Base-by-base conservation (phyloP, 139 green algal species). In the Haematococcus sp. region DNA sequence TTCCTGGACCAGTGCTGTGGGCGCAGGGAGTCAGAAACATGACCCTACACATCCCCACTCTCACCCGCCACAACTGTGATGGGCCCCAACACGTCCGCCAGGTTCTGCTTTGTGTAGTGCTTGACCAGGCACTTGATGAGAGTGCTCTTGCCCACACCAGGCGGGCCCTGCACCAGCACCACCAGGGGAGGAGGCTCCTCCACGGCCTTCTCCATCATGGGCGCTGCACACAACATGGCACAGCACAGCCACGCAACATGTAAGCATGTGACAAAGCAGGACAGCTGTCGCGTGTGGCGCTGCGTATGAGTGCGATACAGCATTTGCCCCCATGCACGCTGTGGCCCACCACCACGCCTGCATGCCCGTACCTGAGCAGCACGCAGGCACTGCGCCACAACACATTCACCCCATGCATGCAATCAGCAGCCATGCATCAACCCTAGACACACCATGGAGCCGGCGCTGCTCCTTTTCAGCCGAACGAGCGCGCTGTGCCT, bases 141-240 rank as follows among this genome's bases (percentile, higher is more conserved):
- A 0, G 90, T 97, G 30, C 85, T 94, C 79, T 99, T 99, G 58
- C 96, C 96, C 17, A 94, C 85, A 75, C 80, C 61, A 0, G 92
- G 93, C 1, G 95, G 95, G 0, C 95, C 95, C 28, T 99, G 96
- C 22, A 99, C 95, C 15, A 98, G 83, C 55, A 99, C 91, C 22
- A 97, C 85, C 54, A 97, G 91, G 2, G 96, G 93, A 15, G 95
- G 91, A n/a, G 94, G 88, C 81, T 98, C 95, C 30, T 92, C 84
- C 0, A 59, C 52, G 0, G 55, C 80, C 60, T 69, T 81, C 46
- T 97, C 92, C 46, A 90, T 68, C 28, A 92, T 51, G 1, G 92
- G 91, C 5, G 89, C 91, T 94, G 88, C 70, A 85, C 31, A 49
- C 2, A n/a, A 46, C 7, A 65, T 17, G 30, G 25, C 5, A 58